A percentile compares a stretch with the other conserved stretches of the same genome.
These are phyloP conservation scores for Phytophthora aleatoria DNA, from an alignment of 352 stramenopile genomes.

Conservation along the genomic window DNA sequence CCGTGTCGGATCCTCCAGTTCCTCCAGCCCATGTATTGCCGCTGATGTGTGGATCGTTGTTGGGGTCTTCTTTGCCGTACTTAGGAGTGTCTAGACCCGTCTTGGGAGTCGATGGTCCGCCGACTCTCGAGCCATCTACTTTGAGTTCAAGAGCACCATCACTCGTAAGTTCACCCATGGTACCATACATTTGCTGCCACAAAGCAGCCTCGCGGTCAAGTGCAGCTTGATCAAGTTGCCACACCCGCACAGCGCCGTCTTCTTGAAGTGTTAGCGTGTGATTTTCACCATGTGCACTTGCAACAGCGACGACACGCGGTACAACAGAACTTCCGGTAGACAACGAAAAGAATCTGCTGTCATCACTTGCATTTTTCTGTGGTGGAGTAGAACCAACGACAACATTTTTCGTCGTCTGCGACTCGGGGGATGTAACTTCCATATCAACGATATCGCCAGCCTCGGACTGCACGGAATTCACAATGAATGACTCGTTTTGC, in stretches of 20 bases:
- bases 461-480: conserved; percentile 32
- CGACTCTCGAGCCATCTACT: conserved; percentile 44
- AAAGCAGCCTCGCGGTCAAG: conserved; percentile 54
- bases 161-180: conserved; percentile 13
- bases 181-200: conserved; percentile 76
- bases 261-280: conserved; percentile 63
- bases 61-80: conserved; percentile 93
- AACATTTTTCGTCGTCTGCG: conserved; percentile 48
- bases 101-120: conserved; percentile 57
- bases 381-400: conserved; percentile 24
- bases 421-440: conserved; percentile 41
- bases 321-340: conserved; percentile 11
- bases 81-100: conserved; percentile 87
- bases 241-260: conserved; percentile 41
- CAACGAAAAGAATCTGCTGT: conserved; percentile 13
- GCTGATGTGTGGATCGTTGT: conserved; percentile 94
- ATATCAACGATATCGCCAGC: conserved; percentile 40
- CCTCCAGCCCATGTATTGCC: conserved; percentile 95
- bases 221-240: conserved; percentile 58
- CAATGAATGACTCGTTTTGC: conserved; percentile 26
- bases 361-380: not conserved
- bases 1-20: conserved; percentile 93
- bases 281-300: conserved; percentile 37
- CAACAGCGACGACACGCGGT: conserved; percentile 45
- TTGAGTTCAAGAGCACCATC: conserved; percentile 48